These are phyloP conservation scores for Lizanozyma gosingica DNA, from an alignment of 1,139 yeast species.

Conservation along the genomic window DNA sequence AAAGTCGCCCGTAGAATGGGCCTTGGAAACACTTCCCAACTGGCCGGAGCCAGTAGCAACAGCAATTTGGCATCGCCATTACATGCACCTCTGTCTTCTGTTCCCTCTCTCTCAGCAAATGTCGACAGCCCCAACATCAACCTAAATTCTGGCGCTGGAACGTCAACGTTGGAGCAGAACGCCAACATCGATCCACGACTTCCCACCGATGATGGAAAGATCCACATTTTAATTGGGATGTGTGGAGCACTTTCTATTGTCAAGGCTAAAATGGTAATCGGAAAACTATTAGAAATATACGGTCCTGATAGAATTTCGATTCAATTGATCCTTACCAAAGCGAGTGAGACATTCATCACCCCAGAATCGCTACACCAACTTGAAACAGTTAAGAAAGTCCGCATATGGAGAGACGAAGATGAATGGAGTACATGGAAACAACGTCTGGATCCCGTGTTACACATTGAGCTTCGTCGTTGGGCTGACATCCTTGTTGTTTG, in stretches of 20 bases:
- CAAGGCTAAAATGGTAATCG: conserved; percentile 66
- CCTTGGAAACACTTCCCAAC: conserved; percentile 19
- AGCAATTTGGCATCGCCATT: conserved; percentile 1
- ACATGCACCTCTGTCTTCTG: background rate
- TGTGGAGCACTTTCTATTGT: conserved; percentile 82
- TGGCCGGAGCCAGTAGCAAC: conserved; percentile 2
- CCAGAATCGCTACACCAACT: conserved; percentile 40
- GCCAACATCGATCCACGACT: conserved; percentile 67
- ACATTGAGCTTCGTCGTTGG: conserved; percentile 91
- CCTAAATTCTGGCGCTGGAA: background rate
- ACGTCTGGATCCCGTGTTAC: conserved; percentile 85
- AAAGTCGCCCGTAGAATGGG: conserved; percentile 24
- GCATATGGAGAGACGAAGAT: conserved; percentile 82
- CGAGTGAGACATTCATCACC: conserved; percentile 74
- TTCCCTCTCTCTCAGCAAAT: background rate
- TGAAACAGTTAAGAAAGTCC: conserved; percentile 36
- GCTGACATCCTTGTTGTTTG: conserved; percentile 86
- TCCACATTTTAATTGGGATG: conserved; percentile 80
- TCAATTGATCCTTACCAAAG: conserved; percentile 71
- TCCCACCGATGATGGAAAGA: conserved; percentile 85
- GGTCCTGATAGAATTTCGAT: conserved; percentile 66
- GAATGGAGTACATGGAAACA: conserved; percentile 87
- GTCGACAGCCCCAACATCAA: background rate
- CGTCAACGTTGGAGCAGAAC: conserved; percentile 26
- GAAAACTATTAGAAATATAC: conserved; percentile 72